These are phyloP conservation scores for Vinca minor DNA, from an alignment of 257 asterid genomes.

Conservation along the genomic window DNA sequence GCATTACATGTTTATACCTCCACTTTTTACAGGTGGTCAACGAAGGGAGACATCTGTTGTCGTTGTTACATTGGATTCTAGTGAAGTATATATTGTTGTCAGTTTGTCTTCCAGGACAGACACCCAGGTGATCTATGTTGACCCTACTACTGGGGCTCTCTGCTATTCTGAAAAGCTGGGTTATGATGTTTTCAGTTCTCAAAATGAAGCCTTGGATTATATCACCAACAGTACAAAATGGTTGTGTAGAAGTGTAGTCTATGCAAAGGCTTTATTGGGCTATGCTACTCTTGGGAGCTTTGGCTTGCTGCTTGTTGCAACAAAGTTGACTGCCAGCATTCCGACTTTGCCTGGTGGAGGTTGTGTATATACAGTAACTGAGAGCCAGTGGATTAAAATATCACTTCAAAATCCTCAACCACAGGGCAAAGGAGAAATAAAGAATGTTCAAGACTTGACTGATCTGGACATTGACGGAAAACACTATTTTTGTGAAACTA, in stretches of 20 bases:
- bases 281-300: slow-evolving; percentile 84
- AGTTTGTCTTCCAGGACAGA: slow-evolving; percentile 75
- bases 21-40: slow-evolving; percentile 31
- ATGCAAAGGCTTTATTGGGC: slow-evolving; percentile 84
- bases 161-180: slow-evolving; percentile 54
- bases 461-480: slow-evolving; percentile 95
- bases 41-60: slow-evolving; percentile 71
- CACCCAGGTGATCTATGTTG: slow-evolving; percentile 91
- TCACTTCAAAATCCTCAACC: slow-evolving; percentile 87
- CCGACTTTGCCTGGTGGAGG: slow-evolving; percentile 96
- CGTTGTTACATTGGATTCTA: slow-evolving; percentile 72
- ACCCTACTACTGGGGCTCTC: slow-evolving; percentile 92
- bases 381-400: slow-evolving; percentile 89
- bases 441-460: slow-evolving; percentile 77
- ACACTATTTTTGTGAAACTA: slow-evolving; percentile 82
- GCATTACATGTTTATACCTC: background rate
- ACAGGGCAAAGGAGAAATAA: slow-evolving; percentile 77
- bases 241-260: slow-evolving; percentile 54
- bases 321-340: slow-evolving; percentile 62
- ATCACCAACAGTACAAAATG: slow-evolving; percentile 70
- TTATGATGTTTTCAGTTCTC: slow-evolving; percentile 75
- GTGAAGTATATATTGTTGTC: slow-evolving; percentile 75
- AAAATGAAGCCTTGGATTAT: slow-evolving; percentile 66
- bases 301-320: slow-evolving; percentile 75
- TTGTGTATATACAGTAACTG: slow-evolving; percentile 68